Percentiles rank a stretch among this genome's conserved stretches.
phyloP scores from a whole-genome alignment of 768 basidiomycete genomes.

The Boletus huronensis region DNA sequence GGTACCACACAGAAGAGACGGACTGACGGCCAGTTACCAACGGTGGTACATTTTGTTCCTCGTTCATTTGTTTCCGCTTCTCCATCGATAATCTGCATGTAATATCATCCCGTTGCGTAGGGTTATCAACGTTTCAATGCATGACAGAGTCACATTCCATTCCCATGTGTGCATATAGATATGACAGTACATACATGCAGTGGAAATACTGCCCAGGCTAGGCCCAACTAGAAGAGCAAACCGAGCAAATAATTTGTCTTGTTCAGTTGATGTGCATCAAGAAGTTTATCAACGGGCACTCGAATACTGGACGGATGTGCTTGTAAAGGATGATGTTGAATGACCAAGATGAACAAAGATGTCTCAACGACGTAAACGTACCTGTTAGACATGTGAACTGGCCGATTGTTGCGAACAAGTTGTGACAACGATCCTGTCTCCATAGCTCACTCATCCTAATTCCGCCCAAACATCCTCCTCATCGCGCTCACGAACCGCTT shows the following conservation, averaged over 20 bases:
- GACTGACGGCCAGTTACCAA: constrained; percentile 38
- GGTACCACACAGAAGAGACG: constrained; percentile 85
- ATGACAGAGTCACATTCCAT: background rate
- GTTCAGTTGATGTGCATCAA: background rate
- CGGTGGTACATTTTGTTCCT: background rate
- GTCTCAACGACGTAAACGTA: background rate
- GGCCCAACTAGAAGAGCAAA: background rate
- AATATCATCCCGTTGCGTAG: constrained; percentile 16
- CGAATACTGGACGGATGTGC: background rate
- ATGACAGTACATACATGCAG: background rate
- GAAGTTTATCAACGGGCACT: background rate
- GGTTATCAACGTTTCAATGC: background rate
- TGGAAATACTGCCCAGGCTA: background rate
- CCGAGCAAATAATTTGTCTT: background rate
- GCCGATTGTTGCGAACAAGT: background rate
- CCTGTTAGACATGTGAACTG: background rate
- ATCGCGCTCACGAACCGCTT: constrained; percentile 56
- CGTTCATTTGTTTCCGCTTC: constrained; percentile 6
- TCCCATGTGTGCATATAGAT: background rate
- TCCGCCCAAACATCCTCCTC: constrained; percentile 71
- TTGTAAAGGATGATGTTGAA: background rate
- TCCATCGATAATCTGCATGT: constrained; percentile 24
- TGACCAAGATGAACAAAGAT: background rate
- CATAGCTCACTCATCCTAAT: constrained; percentile 38
- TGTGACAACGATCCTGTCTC: background rate